These are phyloP conservation scores for Cryphonectria naterciae DNA, from an alignment of 2,329 filamentous ascomycete genomes.

Conservation along the genomic window DNA sequence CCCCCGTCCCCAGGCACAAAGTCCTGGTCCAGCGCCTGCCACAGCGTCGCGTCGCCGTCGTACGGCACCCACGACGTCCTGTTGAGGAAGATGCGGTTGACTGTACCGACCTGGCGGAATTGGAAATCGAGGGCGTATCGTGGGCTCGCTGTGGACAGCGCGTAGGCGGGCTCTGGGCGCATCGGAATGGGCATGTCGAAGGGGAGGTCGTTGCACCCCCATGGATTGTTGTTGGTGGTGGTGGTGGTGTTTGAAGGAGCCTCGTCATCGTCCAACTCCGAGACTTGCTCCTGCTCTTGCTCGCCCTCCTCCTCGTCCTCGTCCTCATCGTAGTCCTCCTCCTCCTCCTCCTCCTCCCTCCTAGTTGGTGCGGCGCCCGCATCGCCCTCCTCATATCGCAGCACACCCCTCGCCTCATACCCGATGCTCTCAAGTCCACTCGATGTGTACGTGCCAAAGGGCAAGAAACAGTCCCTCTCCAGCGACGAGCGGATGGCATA, in stretches of 20 bases:
- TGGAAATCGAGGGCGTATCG: conserved; percentile 40
- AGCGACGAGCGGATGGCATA: conserved; percentile 44
- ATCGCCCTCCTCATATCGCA: conserved; percentile 36
- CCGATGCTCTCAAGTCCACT: conserved; percentile 36
- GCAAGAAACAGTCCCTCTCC: conserved; percentile 41
- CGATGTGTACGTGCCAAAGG: conserved; percentile 39
- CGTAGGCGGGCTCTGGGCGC: conserved; percentile 36
- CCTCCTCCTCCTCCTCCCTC: too few species aligned
- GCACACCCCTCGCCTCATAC: conserved; percentile 37
- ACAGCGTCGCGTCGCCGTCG: conserved; percentile 39
- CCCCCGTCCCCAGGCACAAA: conserved; percentile 34
- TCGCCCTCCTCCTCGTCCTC: too few species aligned
- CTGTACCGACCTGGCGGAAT: conserved; percentile 41
- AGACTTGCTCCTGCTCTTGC: too few species aligned
- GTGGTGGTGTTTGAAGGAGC: neutral
- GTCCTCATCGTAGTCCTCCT: too few species aligned
- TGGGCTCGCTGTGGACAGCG: conserved; percentile 37
- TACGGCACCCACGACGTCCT: conserved; percentile 41
- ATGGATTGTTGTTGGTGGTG: conserved; percentile 23
- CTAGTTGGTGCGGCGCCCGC: too few species aligned
- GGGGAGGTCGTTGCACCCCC: conserved; percentile 42
- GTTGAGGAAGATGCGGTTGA: conserved; percentile 44
- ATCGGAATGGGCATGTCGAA: conserved; percentile 41
- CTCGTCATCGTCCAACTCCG: too few species aligned
- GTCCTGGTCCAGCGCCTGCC: conserved; percentile 39